Evolutionary conservation across 2,329 filamentous ascomycete species (phyloP).

Genomic region (Stagonosporopsis tanaceti): DNA sequence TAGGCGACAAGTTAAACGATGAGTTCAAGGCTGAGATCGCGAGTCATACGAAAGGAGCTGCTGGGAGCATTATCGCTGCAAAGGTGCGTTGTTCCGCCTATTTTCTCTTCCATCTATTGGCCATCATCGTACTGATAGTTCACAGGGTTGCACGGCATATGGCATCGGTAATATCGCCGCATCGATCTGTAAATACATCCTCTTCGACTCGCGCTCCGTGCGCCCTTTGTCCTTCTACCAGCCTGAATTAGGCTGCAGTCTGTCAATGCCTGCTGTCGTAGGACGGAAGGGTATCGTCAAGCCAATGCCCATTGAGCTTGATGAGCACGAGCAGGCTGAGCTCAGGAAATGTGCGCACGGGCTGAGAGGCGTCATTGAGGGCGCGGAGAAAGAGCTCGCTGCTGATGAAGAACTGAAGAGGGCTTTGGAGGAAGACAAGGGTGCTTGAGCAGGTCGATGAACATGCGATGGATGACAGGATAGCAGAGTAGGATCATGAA

Average conservation of each 20-base stretch:
- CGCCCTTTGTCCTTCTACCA: constrained; percentile 60
- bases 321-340: constrained; percentile 44
- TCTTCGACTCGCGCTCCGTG: constrained; percentile 58
- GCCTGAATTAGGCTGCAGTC: constrained; percentile 57
- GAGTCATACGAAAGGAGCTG: constrained; percentile 56
- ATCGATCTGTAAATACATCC: constrained; percentile 60
- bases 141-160: constrained; percentile 56
- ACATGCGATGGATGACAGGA: not conserved
- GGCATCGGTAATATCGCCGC: constrained; percentile 60
- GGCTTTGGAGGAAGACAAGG: constrained; percentile 35
- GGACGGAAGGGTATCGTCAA: constrained; percentile 58
- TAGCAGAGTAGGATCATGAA: not conserved
- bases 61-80: constrained; percentile 57
- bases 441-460: constrained; percentile 2
- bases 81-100: constrained; percentile 41
- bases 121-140: not conserved
- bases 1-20: constrained; percentile 33
- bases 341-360: constrained; percentile 47
- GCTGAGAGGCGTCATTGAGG: constrained; percentile 48
- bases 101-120: not conserved
- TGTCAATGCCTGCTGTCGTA: constrained; percentile 60
- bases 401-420: constrained; percentile 38
- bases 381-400: constrained; percentile 47
- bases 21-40: constrained; percentile 50
- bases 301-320: constrained; percentile 47